Percentiles rank a stretch among this genome's conserved stretches.
These are phyloP conservation scores for Dryadomyces quercivorus DNA, from an alignment of 2,329 filamentous ascomycete species.

Conservation along the genomic window DNA sequence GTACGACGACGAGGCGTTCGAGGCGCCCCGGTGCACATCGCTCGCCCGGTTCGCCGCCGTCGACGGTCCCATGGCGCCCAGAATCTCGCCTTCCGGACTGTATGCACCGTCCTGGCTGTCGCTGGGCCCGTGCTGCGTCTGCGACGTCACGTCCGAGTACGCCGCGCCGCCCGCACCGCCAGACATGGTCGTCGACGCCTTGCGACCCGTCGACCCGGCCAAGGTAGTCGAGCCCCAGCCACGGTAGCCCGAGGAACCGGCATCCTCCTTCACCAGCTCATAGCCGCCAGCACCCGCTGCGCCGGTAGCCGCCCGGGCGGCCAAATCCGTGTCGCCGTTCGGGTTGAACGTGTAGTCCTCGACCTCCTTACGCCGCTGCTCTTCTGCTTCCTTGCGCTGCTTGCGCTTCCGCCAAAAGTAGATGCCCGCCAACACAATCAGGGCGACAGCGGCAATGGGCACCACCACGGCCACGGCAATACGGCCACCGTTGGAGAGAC, in stretches of 20 bases:
- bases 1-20: conserved; percentile 93
- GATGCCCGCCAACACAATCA: conserved; percentile 64
- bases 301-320: conserved; percentile 25
- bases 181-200: conserved; percentile 81
- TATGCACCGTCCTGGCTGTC: conserved; percentile 47
- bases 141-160: conserved; percentile 64
- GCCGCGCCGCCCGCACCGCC: conserved; percentile 53
- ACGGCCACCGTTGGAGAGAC: conserved; percentile 50
- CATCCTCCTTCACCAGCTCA: conserved; percentile 69
- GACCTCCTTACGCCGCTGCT: conserved; percentile 85
- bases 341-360: conserved; percentile 97
- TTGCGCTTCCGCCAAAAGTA: conserved; percentile 86
- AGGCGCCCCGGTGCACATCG: conserved; percentile 78
- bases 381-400: conserved; percentile 70
- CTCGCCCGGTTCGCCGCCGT: conserved; percentile 50
- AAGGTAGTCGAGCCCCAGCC: conserved; percentile 80
- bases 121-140: conserved; percentile 44
- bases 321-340: conserved; percentile 81
- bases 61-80: conserved; percentile 69
- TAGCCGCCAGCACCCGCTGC: conserved; percentile 34
- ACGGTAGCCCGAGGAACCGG: conserved; percentile 65
- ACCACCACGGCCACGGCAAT: conserved; percentile 92
- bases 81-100: conserved; percentile 65
- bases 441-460: conserved; percentile 75
- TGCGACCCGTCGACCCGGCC: conserved; percentile 58